Conservation (phyloP, 768 basidiomycete species). For the Pleurotus sapidus region DNA sequence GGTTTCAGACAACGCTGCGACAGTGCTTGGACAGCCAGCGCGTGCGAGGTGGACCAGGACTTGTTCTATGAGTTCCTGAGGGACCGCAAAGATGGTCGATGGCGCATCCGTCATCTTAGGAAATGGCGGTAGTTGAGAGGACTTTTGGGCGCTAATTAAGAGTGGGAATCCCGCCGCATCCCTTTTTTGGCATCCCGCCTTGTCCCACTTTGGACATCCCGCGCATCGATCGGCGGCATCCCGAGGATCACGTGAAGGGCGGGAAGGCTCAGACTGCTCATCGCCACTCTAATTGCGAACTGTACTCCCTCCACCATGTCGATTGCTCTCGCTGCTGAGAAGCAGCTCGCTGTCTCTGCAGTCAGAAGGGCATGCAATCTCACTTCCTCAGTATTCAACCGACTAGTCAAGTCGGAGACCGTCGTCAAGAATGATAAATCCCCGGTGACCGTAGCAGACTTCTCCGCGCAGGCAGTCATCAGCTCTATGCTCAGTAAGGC, state of each 20-base stretch:
- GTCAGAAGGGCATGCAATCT: slow-evolving; percentile 84
- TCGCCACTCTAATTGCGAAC: too few relatives aligned
- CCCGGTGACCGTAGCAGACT: slow-evolving; percentile 92
- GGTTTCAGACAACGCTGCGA: slow-evolving; percentile 34
- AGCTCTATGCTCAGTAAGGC: slow-evolving; percentile 71
- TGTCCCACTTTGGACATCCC: too few relatives aligned
- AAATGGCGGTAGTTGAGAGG: too few relatives aligned
- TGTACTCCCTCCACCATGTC: too few relatives aligned
- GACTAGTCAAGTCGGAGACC: slow-evolving; percentile 81
- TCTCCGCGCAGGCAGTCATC: slow-evolving; percentile 90
- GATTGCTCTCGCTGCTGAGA: slow-evolving; percentile 58
- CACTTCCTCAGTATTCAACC: slow-evolving; percentile 84
- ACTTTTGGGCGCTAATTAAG: too few relatives aligned
- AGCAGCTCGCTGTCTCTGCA: slow-evolving; percentile 79
- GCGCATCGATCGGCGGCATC: too few relatives aligned
- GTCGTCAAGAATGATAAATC: slow-evolving; percentile 90
- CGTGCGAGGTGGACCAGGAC: slow-evolving; percentile 24
- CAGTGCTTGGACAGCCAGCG: slow-evolving; percentile 24
- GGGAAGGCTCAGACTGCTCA: too few relatives aligned
- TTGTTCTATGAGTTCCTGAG: slow-evolving; percentile 38
- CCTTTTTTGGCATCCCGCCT: too few relatives aligned
- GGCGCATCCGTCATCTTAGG: too few relatives aligned
- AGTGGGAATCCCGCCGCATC: too few relatives aligned
- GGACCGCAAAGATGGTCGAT: slow-evolving; percentile 19
- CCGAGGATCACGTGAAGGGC: too few relatives aligned